Evolutionary conservation across 345 rosid genomes (phyloP), one percentile per base, ranked within the genome.

Genomic region (Hibiscus mutabilis): DNA sequence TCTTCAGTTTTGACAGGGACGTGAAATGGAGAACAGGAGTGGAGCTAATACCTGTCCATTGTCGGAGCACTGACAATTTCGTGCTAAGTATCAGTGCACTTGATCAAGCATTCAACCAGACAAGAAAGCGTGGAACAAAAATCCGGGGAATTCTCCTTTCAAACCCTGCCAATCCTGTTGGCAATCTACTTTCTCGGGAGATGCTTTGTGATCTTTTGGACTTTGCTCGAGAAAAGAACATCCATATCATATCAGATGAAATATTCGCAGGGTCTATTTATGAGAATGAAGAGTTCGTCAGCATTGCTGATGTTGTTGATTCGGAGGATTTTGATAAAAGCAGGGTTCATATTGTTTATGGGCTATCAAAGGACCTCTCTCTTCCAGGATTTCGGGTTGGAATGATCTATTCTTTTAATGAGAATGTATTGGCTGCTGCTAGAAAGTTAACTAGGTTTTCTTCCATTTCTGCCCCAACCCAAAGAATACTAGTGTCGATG

Each of bases 151-250:
- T 94, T 76, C 81, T 94, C 69, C 80, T 91, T 68, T 88, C 92
- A 59, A 91, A 94, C 78, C 98, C 97, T 2, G 72, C 95, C 14
- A 94, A 94, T 78, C 98, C 96, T 56, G 93, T 90, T 72, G 98
- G 98, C 71, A 89, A 84, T 78, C 25, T 94, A 68, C 71, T 91
- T 37, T 81, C 92, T 4, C 79, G 86, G 37, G 86, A 91, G 74
- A 84, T 75, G 15, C 88, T 94, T 55, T 78, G 66, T 52, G 79
- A 76, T 55, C 76, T 91, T 72, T 61, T 88, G 74, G 83, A 76
- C 66, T 91, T 94, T 83, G 98, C 92, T 18, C 86, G 69, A 33
- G 88, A 90, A 84, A 91, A 91, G 60, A 90, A 90, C 76, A 90
- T 91, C 68, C 97, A 90, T 77, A 84, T 94, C 22, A 88, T 91